Percentiles rank a stretch among this genome's conserved stretches.
phyloP scores from a whole-genome alignment of 805 yeast species.

The Candida taoyuanica region DNA sequence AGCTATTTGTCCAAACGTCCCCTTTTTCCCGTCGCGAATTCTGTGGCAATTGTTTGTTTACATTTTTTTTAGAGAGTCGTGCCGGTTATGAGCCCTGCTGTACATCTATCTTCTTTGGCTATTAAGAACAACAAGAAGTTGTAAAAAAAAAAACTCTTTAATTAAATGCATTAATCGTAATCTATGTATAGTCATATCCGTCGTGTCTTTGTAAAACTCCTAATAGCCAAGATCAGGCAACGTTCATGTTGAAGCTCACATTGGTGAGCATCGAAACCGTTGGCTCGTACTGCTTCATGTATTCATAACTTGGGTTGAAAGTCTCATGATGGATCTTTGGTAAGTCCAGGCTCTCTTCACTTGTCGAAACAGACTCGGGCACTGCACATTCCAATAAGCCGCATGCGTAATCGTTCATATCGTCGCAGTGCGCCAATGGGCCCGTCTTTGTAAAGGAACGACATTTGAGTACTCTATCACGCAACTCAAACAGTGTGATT shows the following conservation, averaged over 20 bases:
- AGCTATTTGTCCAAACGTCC: too few species aligned
- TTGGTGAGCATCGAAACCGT: constrained; percentile 14
- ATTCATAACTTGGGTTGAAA: background rate
- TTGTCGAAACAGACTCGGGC: constrained; percentile 3
- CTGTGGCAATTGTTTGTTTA: too few species aligned
- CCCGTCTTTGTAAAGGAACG: constrained; percentile 20
- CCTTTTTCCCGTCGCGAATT: too few species aligned
- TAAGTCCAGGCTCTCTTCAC: constrained; percentile 4
- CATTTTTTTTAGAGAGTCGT: too few species aligned
- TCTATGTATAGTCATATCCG: too few species aligned
- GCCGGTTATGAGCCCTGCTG: background rate
- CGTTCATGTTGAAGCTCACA: constrained; percentile 19
- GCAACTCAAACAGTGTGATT: constrained; percentile 22
- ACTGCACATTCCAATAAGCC: constrained; percentile 10
- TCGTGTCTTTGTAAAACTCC: too few species aligned
- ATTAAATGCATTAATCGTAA: too few species aligned
- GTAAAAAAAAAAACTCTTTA: too few species aligned
- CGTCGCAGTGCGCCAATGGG: constrained; percentile 17
- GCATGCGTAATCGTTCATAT: constrained; percentile 2
- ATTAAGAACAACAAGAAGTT: too few species aligned
- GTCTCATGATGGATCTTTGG: constrained; percentile 1
- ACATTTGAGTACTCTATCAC: constrained; percentile 18
- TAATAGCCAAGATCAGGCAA: constrained; percentile 4
- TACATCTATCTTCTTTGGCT: too few species aligned
- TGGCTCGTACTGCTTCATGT: constrained; percentile 5